Conservation (phyloP, 2,329 filamentous ascomycete genomes). For the Fusarium napiforme region DNA sequence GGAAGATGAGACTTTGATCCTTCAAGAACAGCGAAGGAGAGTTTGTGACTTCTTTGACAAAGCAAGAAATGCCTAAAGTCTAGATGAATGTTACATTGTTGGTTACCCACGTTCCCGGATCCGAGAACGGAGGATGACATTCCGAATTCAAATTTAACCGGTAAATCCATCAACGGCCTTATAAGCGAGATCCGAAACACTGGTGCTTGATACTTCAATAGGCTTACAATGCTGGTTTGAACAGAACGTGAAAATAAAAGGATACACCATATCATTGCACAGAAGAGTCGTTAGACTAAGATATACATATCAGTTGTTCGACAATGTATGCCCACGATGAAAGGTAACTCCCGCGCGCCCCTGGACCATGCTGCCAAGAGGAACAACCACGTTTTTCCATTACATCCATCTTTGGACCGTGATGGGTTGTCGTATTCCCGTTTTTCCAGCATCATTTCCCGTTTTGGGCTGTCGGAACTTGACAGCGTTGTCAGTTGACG, state of each 20-base stretch:
- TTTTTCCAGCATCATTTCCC: not conserved
- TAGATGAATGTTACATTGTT: not conserved
- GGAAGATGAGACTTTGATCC: rapidly evolving
- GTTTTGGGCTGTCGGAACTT: not conserved
- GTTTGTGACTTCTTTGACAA: not conserved
- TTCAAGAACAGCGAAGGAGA: rapidly evolving
- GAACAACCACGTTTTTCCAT: rapidly evolving
- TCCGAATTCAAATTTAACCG: not conserved
- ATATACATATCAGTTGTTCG: rapidly evolving
- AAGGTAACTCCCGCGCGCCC: rapidly evolving
- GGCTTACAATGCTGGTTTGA: rapidly evolving
- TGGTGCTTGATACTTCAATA: rapidly evolving
- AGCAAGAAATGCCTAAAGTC: not conserved
- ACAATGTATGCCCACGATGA: rapidly evolving
- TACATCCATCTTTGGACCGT: rapidly evolving
- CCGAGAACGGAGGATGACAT: not conserved
- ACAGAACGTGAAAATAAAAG: rapidly evolving
- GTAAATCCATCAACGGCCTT: not conserved
- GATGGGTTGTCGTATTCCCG: no score
- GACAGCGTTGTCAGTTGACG: not conserved
- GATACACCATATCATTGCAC: rapidly evolving
- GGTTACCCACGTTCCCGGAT: not conserved
- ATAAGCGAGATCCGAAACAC: not conserved
- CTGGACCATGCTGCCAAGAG: not conserved
- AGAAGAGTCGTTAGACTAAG: rapidly evolving